Base-by-base conservation (phyloP, 306 rosid species). In the Ochetophila trinervis region DNA sequence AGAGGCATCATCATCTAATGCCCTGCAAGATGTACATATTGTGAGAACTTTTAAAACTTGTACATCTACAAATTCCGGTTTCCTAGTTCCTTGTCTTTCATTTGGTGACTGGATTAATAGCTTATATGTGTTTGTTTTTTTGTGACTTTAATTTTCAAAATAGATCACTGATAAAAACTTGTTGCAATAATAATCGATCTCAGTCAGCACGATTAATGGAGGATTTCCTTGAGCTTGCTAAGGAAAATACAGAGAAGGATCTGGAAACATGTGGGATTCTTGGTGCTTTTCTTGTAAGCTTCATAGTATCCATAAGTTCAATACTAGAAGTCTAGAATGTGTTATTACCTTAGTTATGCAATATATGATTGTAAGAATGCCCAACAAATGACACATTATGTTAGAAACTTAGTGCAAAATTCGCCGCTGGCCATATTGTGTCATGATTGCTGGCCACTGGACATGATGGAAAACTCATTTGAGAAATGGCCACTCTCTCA, bases 191-290 rank as follows among this genome's bases (percentile, higher is more conserved):
- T 50, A 50, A 57, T 55, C 21, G 8, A 57, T 85, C 59, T 65
- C 86, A 85, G 91, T 85, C 96, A 2, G 69, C 73, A 42, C 72
- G 76, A 65, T 75, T 90, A 64, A 80, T 76, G 88, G 95, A 91
- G 68, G 86, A 91, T 53, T 91, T 91, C 77, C 87, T 88, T 68
- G 83, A 79, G 69, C 85, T 80, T 68, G 87, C 97, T 54, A 82
- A 73, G 68, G 84, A 74, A 30, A 86, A 86, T 54, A 86, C 97
- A 8, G 81, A 80, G 44, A 91, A 88, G 68, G 95, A 88, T 79
- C 69, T 88, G 24, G 97, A 91, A 78, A 91, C 95, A 0, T 91
- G 95, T 76, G 95, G 97, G 61, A 74, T 81, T 77, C 97, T 91
- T 47, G 89, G 93, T 55, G 91, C 93, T 53, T 74, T 76, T 62